A percentile compares a stretch with the other conserved stretches of the same genome.
phyloP scores from a whole-genome alignment of 176 grass and related monocot genomes.

The Triticum urartu region DNA sequence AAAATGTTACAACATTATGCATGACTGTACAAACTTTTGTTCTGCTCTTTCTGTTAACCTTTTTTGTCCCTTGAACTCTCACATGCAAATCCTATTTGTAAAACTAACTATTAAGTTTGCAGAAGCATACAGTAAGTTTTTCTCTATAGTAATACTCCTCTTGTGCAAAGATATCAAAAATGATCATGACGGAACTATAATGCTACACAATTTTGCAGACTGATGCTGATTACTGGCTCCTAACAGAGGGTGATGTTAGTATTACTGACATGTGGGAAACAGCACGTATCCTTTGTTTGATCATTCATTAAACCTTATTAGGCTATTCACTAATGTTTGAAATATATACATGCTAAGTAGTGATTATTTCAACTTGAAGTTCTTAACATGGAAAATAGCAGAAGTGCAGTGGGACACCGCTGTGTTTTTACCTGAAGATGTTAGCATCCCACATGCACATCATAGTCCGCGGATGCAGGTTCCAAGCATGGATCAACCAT shows the following conservation, averaged over 20 bases:
- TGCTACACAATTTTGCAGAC: constrained; percentile 64
- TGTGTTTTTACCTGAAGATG: constrained; percentile 68
- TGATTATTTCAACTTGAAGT: constrained; percentile 14
- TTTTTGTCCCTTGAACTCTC: background rate
- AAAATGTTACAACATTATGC: background rate
- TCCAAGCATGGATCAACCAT: constrained; percentile 37
- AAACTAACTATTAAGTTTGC: background rate
- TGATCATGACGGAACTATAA: background rate
- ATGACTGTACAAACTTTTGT: constrained; percentile 18
- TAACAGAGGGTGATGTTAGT: constrained; percentile 80
- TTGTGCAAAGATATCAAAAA: constrained; percentile 4
- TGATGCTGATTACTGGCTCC: constrained; percentile 91
- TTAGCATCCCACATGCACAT: constrained; percentile 50
- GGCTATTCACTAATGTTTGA: constrained; percentile 6
- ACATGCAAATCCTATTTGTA: background rate
- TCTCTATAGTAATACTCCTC: background rate
- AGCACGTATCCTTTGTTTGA: constrained; percentile 75
- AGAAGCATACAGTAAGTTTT: background rate
- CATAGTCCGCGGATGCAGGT: constrained; percentile 38
- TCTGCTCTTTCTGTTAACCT: constrained; percentile 3
- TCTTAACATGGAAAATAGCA: constrained; percentile 69
- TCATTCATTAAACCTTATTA: background rate
- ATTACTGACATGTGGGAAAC: constrained; percentile 89
- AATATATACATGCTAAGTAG: constrained; percentile 11
- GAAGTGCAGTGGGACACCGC: constrained; percentile 78